Evolutionary conservation across 495 filamentous ascomycete species (phyloP).

Genomic region (Rhizodiscina lignyota): DNA sequence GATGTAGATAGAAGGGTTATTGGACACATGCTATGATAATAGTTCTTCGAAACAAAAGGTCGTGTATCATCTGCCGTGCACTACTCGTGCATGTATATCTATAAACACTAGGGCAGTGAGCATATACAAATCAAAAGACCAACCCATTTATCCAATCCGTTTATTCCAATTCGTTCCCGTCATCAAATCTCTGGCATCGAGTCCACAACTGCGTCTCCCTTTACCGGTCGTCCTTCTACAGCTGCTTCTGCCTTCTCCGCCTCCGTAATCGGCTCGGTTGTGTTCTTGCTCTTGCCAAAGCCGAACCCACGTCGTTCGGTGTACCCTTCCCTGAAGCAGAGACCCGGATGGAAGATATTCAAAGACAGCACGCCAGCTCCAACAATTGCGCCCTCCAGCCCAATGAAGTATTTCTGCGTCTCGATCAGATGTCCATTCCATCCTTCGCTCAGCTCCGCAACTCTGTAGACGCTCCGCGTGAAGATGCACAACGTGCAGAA

Average conservation of each 20-base stretch:
- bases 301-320: background rate
- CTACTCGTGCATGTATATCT: no score
- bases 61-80: no score
- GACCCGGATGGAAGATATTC: slow-evolving; percentile 15
- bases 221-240: background rate
- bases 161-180: no score
- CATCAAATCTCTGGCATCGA: no score
- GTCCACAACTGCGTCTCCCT: no score
- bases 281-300: no score
- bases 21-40: no score
- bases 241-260: background rate
- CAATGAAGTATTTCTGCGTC: slow-evolving; percentile 17
- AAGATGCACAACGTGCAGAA: slow-evolving; percentile 19
- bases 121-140: no score
- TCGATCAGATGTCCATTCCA: slow-evolving; percentile 17
- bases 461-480: slow-evolving; percentile 19
- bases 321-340: slow-evolving; percentile 11
- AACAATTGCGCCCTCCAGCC: slow-evolving; percentile 14
- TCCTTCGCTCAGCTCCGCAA: slow-evolving; percentile 21
- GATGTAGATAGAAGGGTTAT: no score
- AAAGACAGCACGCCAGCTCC: slow-evolving; percentile 9
- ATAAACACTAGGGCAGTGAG: no score
- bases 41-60: no score
- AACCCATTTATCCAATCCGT: no score
- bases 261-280: background rate